Conservation (phyloP, 208 protist species). For the Trypanosoma mega region DNA sequence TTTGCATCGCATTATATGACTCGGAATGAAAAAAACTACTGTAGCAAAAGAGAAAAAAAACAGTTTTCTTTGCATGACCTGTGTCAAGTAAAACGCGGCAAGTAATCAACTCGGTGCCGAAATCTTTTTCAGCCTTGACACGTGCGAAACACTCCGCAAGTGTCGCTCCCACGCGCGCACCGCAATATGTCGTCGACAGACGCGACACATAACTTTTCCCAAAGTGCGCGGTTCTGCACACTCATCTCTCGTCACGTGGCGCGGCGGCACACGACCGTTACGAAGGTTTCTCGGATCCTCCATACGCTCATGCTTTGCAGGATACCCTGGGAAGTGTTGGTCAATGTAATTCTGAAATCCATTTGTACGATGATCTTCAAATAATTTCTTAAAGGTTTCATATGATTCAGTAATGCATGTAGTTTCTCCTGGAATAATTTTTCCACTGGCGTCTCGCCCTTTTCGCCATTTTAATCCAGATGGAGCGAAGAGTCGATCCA, state of each 20-base stretch:
- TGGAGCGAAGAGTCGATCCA: constrained; percentile 46
- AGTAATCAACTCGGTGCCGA: too few species aligned
- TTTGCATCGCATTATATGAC: too few species aligned
- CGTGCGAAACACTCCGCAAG: constrained; percentile 35
- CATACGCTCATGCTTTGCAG: constrained; percentile 73
- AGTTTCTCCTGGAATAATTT: constrained; percentile 35
- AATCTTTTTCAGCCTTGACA: constrained; percentile 9
- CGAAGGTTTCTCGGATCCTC: constrained; percentile 51
- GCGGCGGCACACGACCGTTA: constrained; percentile 54
- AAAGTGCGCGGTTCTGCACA: constrained; percentile 1
- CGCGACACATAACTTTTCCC: constrained; percentile 63
- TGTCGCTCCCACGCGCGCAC: constrained; percentile 48
- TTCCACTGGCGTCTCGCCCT: constrained; percentile 36
- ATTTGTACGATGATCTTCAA: constrained; percentile 26
- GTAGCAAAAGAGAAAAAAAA: too few species aligned
- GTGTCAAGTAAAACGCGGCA: too few species aligned
- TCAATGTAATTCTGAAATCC: constrained; percentile 53
- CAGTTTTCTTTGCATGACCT: too few species aligned
- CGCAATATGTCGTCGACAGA: constrained; percentile 55
- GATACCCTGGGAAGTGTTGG: constrained; percentile 69
- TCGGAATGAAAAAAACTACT: too few species aligned
- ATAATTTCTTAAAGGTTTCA: constrained; percentile 56
- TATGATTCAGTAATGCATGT: constrained; percentile 73
- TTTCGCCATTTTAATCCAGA: constrained; percentile 68
- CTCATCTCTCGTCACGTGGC: constrained; percentile 32